Evolutionary conservation across 208 protist genomes (phyloP).

Genomic region (Leishmania aethiopica): DNA sequence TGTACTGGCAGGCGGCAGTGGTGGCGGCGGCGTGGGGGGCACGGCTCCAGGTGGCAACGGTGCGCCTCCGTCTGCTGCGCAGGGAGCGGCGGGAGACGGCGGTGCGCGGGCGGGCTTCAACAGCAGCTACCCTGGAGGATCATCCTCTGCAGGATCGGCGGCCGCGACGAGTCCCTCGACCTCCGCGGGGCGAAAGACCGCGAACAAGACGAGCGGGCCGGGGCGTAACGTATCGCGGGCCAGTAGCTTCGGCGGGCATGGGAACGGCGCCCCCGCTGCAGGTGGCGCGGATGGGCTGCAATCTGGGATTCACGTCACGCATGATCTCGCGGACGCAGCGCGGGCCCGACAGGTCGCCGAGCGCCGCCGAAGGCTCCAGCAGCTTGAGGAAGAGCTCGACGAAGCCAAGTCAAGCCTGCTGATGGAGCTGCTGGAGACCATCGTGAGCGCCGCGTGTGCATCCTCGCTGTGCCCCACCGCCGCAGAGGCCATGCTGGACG

Average conservation of each 20-base stretch:
- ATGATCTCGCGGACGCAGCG: conserved; percentile 32
- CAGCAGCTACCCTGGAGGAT: conserved; percentile 4
- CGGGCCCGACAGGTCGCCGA: conserved; percentile 21
- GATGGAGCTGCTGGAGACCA: conserved; percentile 63
- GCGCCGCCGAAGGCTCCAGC: conserved; percentile 16
- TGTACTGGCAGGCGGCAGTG: conserved; percentile 9
- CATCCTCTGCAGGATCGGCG: not conserved
- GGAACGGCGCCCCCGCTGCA: not conserved
- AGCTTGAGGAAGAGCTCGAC: conserved; percentile 51
- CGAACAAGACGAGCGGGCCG: not conserved
- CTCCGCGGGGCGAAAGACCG: conserved; percentile 2
- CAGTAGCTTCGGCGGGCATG: not conserved
- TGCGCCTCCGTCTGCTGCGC: not conserved
- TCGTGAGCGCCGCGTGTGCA: conserved; percentile 45
- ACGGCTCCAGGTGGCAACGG: not conserved
- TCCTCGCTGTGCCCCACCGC: conserved; percentile 16
- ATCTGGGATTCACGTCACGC: not conserved
- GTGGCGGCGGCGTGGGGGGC: conserved; percentile 3
- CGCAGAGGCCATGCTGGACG: conserved; percentile 51
- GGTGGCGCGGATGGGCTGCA: conserved; percentile 1
- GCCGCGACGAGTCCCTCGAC: conserved; percentile 3
- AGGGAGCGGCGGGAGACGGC: not conserved
- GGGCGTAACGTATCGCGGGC: not conserved
- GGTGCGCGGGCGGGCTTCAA: not conserved
- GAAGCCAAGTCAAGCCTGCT: conserved; percentile 69